Evolutionary conservation across 2,329 filamentous ascomycete species (phyloP).

Genomic region (Pseudogymnoascus destructans): DNA sequence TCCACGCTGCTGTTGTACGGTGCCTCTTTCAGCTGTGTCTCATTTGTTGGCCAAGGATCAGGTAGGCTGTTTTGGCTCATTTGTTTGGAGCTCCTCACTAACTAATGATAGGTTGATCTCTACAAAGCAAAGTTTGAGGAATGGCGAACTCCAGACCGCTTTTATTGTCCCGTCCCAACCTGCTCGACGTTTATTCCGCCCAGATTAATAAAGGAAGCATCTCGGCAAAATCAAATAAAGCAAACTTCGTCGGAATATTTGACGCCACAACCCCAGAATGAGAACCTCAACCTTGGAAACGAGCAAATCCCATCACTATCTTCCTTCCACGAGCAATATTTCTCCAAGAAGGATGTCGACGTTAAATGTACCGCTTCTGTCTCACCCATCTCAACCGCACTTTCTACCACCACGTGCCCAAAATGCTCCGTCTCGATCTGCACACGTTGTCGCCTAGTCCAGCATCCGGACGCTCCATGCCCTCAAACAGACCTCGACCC

Average conservation of each 20-base stretch:
- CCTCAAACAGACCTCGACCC: slow-evolving; percentile 27
- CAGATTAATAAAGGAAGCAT: slow-evolving; percentile 16
- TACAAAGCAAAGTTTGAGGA: slow-evolving; percentile 36
- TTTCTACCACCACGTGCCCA: slow-evolving; percentile 30
- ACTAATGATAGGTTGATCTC: slow-evolving; percentile 14
- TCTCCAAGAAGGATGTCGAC: neutral
- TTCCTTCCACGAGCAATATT: neutral
- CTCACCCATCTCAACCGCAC: neutral
- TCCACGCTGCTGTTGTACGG: slow-evolving; percentile 32
- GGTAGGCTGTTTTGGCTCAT: slow-evolving; percentile 2
- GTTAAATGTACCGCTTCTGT: no score
- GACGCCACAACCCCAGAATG: neutral
- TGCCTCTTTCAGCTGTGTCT: slow-evolving; percentile 31
- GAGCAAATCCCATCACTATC: neutral
- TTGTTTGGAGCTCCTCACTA: neutral
- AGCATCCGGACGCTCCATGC: slow-evolving; percentile 29
- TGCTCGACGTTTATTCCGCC: slow-evolving; percentile 37
- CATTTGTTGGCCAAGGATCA: slow-evolving; percentile 28
- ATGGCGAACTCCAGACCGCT: slow-evolving; percentile 31
- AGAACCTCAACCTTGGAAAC: neutral
- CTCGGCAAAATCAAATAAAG: neutral
- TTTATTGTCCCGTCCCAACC: slow-evolving; percentile 35
- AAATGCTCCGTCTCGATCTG: slow-evolving; percentile 33
- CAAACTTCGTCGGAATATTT: neutral
- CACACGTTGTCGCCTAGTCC: slow-evolving; percentile 30